Evolutionary conservation across 31 red algal genomes (phyloP).

Genomic region (Pterothamnion heteromorphum): DNA sequence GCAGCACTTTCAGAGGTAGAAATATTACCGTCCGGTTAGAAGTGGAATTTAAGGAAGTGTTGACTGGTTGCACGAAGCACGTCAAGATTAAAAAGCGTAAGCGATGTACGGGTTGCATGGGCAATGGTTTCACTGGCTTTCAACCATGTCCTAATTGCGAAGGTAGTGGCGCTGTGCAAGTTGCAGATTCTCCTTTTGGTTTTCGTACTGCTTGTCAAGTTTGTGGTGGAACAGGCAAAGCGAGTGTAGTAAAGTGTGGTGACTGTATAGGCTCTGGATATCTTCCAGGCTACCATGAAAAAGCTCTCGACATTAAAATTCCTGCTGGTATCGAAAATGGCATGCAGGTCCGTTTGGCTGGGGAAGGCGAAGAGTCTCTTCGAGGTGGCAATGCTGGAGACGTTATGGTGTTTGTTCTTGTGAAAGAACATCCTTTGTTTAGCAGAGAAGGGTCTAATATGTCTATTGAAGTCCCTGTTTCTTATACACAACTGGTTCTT

Average conservation of each 20-base stretch:
- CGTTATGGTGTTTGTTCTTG: constrained; percentile 80
- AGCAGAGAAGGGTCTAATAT: constrained; percentile 73
- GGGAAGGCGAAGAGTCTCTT: constrained; percentile 81
- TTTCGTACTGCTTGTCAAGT: constrained; percentile 62
- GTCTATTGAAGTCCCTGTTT: constrained; percentile 59
- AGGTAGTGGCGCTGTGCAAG: too few species aligned
- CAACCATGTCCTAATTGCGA: too few species aligned
- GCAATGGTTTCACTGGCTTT: too few species aligned
- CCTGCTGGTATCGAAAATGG: constrained; percentile 95
- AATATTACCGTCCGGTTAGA: too few species aligned
- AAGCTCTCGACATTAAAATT: constrained; percentile 70
- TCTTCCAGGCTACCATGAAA: constrained; percentile 63
- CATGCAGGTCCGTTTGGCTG: constrained; percentile 67
- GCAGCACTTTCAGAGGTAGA: too few species aligned
- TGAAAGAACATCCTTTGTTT: constrained; percentile 60
- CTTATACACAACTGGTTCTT: constrained; percentile 80
- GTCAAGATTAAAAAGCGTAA: too few species aligned
- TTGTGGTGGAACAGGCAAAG: constrained; percentile 77
- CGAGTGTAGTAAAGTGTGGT: constrained; percentile 76
- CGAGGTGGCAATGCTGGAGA: constrained; percentile 80
- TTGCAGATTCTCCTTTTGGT: too few species aligned
- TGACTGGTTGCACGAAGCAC: too few species aligned
- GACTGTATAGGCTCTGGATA: constrained; percentile 70
- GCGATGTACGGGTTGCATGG: too few species aligned
- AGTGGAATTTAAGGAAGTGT: too few species aligned